Percentiles rank a stretch among this genome's conserved stretches.
phyloP scores from a whole-genome alignment of 345 rosid species.

The Bretschneidera sinensis region DNA sequence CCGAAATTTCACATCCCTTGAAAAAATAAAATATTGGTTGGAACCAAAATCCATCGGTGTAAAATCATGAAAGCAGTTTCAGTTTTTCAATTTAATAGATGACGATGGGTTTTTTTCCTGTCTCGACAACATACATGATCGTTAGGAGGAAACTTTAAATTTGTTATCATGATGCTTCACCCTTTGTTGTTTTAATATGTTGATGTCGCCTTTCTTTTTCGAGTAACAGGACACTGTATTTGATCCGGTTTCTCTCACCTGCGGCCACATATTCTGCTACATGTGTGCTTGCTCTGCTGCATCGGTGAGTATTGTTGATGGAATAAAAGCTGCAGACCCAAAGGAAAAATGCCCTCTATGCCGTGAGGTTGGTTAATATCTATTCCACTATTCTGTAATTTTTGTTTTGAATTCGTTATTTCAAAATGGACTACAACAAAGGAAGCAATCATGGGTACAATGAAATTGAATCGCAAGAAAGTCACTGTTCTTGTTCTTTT shows the following conservation, averaged over 20 bases:
- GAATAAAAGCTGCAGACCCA: constrained; percentile 57
- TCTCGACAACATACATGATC: too few species aligned
- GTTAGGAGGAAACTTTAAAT: not conserved
- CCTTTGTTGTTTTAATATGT: too few species aligned
- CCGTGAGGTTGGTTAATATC: constrained; percentile 69
- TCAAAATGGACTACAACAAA: not conserved
- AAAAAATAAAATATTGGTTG: too few species aligned
- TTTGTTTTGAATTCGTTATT: not conserved
- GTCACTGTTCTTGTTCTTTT: too few species aligned
- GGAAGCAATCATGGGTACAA: not conserved
- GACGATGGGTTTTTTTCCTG: not conserved
- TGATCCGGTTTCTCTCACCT: constrained; percentile 79
- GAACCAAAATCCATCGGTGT: too few species aligned
- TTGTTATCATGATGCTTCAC: not conserved
- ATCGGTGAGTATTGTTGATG: constrained; percentile 70
- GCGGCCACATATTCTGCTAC: constrained; percentile 93
- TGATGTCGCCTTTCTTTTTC: not conserved
- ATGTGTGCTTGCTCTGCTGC: constrained; percentile 97
- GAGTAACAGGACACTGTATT: constrained; percentile 76
- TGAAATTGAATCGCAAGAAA: not conserved
- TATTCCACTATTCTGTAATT: too few species aligned
- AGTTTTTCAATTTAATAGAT: too few species aligned
- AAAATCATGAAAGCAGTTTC: too few species aligned
- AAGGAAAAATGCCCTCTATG: constrained; percentile 83
- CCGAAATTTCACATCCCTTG: too few species aligned